Evolutionary conservation across 148 eudicot species (phyloP).

Genomic region (Pouteria glomerata): DNA sequence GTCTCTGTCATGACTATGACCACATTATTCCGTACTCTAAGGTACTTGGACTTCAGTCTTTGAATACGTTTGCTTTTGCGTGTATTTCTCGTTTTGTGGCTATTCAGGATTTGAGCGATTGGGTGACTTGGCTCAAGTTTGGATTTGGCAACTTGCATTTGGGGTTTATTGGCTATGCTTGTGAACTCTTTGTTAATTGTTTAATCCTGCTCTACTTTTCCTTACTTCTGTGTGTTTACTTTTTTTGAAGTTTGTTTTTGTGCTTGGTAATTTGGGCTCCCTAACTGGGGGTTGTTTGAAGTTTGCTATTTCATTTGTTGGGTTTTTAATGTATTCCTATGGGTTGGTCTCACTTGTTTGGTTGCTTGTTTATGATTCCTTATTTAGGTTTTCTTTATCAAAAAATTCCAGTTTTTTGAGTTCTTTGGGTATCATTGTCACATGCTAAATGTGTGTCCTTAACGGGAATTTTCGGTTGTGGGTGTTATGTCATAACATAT

Average conservation of each 20-base stretch:
- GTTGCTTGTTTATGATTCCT: too few relatives aligned
- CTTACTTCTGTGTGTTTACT: not conserved
- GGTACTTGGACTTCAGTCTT: slow-evolving; percentile 21
- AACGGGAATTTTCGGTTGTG: too few relatives aligned
- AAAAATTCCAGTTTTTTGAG: too few relatives aligned
- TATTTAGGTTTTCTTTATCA: too few relatives aligned
- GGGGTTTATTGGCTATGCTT: not conserved
- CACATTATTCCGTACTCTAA: slow-evolving; percentile 86
- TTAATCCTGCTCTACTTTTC: too few relatives aligned
- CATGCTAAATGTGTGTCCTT: too few relatives aligned
- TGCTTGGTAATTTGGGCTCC: not conserved
- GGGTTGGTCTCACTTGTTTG: too few relatives aligned
- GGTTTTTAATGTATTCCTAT: too few relatives aligned
- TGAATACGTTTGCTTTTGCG: not conserved
- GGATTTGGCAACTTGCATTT: too few relatives aligned
- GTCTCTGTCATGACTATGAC: slow-evolving; percentile 89
- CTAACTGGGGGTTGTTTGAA: not conserved
- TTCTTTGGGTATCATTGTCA: too few relatives aligned
- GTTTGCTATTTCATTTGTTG: not conserved
- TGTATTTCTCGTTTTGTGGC: not conserved
- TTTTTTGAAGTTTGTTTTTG: not conserved
- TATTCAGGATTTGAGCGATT: not conserved
- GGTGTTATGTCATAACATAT: too few relatives aligned
- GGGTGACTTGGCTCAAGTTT: not conserved
- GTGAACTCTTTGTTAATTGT: not conserved